Conservation (phyloP, 106 monocot genomes). For the Gastrodia elata region DNA sequence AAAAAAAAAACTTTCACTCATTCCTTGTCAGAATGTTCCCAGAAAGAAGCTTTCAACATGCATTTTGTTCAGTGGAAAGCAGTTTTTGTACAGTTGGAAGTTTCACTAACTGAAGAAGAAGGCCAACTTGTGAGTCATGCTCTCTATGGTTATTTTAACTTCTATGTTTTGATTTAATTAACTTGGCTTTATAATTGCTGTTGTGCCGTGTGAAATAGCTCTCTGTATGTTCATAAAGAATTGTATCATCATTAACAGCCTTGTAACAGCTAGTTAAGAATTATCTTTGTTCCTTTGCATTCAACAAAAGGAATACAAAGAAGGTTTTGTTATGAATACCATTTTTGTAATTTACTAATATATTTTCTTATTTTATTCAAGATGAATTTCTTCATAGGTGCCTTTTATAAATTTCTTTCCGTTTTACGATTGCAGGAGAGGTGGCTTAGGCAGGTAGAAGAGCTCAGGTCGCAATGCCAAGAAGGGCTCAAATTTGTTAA, state of each 20-base stretch:
- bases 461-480: constrained; percentile 67
- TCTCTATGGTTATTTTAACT: background rate
- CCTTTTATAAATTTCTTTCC: background rate
- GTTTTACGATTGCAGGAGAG: constrained; percentile 46
- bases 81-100: constrained; percentile 77
- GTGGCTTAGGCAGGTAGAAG: constrained; percentile 67
- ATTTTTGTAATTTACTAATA: too few species aligned
- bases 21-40: constrained; percentile 12
- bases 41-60: constrained; percentile 15
- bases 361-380: background rate
- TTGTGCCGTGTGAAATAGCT: too few species aligned
- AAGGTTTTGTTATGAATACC: too few species aligned
- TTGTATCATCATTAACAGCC: too few species aligned
- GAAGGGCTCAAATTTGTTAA: constrained; percentile 46
- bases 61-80: constrained; percentile 64
- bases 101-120: constrained; percentile 52
- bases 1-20: constrained; percentile 24
- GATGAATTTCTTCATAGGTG: background rate
- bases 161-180: background rate
- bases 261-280: too few species aligned
- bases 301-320: too few species aligned
- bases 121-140: constrained; percentile 59
- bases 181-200: background rate
- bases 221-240: too few species aligned
- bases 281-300: too few species aligned